Evolutionary conservation across 192 early-diverging fungal genomes (phyloP), one percentile per base, ranked within the genome.

Genomic region (Coemansia sp.): DNA sequence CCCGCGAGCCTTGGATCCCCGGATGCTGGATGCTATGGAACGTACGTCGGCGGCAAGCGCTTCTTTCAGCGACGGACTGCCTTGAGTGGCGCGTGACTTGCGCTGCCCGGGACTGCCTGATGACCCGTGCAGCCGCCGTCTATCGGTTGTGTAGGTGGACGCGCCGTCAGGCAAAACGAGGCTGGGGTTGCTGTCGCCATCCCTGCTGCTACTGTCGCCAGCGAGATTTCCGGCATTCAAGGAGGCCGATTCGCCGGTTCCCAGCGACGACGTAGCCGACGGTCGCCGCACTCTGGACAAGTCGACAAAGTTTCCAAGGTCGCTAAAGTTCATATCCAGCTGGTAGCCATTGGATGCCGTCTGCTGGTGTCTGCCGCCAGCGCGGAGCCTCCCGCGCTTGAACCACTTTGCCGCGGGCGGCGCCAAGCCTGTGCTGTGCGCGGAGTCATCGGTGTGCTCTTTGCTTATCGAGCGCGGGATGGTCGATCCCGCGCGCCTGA

Each of bases 321-420:
- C 81, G 62, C 60, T 71, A 64, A 83, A 83, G 60, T 78, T 73
- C 81, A 79, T 83, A 47, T 83, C 81, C 37, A 83, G 65, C n/a
- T 82, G 79, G 61, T 77, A 70, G 57, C 59, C 64, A 46, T 45
- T 62, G 14, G 69, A 22, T 3, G 67, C 47, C 31, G 40, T 22
- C 25, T 74, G 60, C 45, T 73, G 43, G 10, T 47, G 62, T 36
- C 64, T 70, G 54, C 65, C 56, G 20, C 31, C 7, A 19, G 56
- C 47, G 42, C 79, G 79, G 53, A 58, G 47, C 29, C 71, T 67
- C 20, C 74, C 75, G 11, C 79, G 79, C 41, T 60, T 65, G 59
- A 82, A 82, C 79, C 79, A 82, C 20, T 65, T 67, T 22, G 79
- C 67, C 37, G 70, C 41, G 9, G 79, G 73, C 6, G 67, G 31